Conservation (phyloP, 192 early-diverging fungal genomes). For the Neocallimastix lanati region DNA sequence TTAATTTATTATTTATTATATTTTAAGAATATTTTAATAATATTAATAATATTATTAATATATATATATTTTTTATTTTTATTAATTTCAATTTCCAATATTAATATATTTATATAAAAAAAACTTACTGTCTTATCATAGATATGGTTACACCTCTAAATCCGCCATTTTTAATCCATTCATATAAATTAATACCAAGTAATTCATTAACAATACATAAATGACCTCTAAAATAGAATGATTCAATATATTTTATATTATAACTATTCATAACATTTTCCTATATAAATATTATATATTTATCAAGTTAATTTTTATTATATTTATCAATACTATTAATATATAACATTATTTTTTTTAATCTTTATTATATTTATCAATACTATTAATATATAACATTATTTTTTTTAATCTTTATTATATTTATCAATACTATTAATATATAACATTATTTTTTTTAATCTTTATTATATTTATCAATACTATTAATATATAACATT, state of each 20-base stretch:
- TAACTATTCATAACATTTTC: constrained; percentile 63
- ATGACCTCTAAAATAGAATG: constrained; percentile 89
- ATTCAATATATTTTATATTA: constrained; percentile 71
- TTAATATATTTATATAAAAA: constrained; percentile 5
- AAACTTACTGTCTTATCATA: constrained; percentile 36
- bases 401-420: neutral
- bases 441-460: neutral
- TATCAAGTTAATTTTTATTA: neutral
- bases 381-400: neutral
- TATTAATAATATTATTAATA: neutral
- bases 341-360: neutral
- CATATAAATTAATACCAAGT: constrained; percentile 87
- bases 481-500: neutral
- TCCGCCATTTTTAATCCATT: constrained; percentile 82
- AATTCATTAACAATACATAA: constrained; percentile 89
- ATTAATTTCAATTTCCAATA: too few species aligned
- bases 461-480: too few species aligned
- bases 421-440: neutral
- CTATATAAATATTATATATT: constrained; percentile 14
- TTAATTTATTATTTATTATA: too few species aligned
- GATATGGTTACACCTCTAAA: constrained; percentile 74
- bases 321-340: neutral
- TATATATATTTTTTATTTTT: constrained; percentile 12
- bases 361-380: too few species aligned
- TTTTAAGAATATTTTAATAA: too few species aligned